phyloP scores from a whole-genome alignment of 148 eudicot genomes.

The Silene latifolia region DNA sequence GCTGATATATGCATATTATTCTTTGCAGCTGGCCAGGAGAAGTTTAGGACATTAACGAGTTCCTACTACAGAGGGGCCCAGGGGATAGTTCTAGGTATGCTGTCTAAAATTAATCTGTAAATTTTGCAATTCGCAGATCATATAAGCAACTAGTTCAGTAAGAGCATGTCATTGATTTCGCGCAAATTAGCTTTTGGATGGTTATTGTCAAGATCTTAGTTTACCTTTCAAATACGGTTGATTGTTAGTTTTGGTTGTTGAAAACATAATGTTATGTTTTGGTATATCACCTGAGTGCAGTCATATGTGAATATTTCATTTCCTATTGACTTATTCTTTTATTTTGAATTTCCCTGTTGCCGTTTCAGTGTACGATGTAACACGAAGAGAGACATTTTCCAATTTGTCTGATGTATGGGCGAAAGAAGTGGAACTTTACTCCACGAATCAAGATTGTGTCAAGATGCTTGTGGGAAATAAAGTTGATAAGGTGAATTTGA shows the following conservation, averaged over 20 bases:
- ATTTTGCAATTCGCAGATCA: too few species aligned
- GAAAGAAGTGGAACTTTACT: constrained; percentile 82
- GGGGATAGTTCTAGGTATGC: constrained; percentile 86
- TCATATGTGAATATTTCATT: background rate
- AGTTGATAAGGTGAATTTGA: constrained; percentile 71
- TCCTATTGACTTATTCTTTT: background rate
- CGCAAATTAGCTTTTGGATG: background rate
- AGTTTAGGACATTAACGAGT: constrained; percentile 90
- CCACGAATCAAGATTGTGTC: constrained; percentile 79
- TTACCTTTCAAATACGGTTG: background rate
- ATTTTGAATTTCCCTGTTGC: background rate
- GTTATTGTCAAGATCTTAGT: background rate
- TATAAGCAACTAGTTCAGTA: too few species aligned
- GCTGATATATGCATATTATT: constrained; percentile 16
- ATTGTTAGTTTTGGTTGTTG: too few species aligned
- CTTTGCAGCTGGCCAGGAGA: constrained; percentile 99
- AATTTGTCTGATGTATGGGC: constrained; percentile 95
- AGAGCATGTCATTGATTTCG: background rate
- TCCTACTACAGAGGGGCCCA: constrained; percentile 96
- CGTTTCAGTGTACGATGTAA: constrained; percentile 79
- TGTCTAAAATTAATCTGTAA: background rate
- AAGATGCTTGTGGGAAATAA: constrained; percentile 99
- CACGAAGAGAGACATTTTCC: constrained; percentile 85
- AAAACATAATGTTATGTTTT: too few species aligned
- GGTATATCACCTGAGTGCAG: background rate